Conservation (phyloP, 257 asterid genomes). For the Solanum chiquidenum region DNA sequence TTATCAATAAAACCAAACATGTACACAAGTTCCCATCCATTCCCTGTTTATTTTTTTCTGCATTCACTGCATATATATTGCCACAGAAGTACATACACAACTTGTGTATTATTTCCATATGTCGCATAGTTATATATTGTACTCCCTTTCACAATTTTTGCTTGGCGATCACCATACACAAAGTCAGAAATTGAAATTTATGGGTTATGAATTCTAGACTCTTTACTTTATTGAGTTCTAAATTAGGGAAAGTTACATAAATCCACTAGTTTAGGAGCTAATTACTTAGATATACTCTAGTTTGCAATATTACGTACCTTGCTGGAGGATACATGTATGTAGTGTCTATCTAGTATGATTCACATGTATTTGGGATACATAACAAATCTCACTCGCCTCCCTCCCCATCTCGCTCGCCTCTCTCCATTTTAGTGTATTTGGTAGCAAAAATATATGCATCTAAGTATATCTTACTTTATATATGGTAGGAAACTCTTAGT, state of each 20-base stretch:
- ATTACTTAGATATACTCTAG: too few species aligned
- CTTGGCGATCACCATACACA: neutral
- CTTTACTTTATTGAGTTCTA: neutral
- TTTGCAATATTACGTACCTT: too few species aligned
- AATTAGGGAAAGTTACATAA: neutral
- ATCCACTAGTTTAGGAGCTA: too few species aligned
- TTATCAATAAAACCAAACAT: neutral
- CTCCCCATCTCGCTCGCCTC: neutral
- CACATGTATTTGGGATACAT: too few species aligned
- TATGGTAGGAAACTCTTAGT: neutral
- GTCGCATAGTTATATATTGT: neutral
- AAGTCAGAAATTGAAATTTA: neutral
- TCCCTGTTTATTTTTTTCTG: neutral
- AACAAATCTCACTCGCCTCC: too few species aligned
- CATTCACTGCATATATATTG: neutral
- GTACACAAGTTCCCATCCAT: neutral
- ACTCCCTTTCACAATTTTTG: neutral
- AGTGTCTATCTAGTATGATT: too few species aligned
- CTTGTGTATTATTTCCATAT: neutral
- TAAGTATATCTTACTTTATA: neutral
- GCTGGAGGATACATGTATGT: too few species aligned
- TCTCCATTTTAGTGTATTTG: neutral
- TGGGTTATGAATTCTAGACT: too few species aligned
- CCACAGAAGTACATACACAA: neutral
- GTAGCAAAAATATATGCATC: neutral